Percentiles rank a stretch among this genome's conserved stretches.
phyloP scores from a whole-genome alignment of 106 monocot genomes.

The Phalaenopsis aphrodite region DNA sequence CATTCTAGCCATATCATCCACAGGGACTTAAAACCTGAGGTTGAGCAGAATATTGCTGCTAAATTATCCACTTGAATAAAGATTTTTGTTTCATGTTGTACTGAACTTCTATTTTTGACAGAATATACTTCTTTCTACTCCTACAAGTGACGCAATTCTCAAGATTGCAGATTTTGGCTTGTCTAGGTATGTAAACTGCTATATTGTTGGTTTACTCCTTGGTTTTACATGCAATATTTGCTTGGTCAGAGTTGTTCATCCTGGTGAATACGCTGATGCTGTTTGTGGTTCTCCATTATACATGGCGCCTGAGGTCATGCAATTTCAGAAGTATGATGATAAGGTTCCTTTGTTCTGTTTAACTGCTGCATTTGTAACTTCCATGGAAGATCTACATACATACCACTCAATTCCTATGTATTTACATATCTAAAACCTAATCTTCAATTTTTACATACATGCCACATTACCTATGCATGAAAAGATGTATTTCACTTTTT shows the following conservation, averaged over 20 bases:
- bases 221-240: background rate
- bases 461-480: too few relatives aligned
- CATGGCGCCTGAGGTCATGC: conserved; percentile 72
- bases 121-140: conserved; percentile 52
- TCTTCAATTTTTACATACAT: too few relatives aligned
- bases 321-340: conserved; percentile 48
- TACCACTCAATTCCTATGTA: too few relatives aligned
- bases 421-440: too few relatives aligned
- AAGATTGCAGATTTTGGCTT: conserved; percentile 72
- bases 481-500: too few relatives aligned
- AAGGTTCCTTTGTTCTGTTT: conserved; percentile 24
- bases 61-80: background rate
- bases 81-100: background rate
- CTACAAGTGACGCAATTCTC: conserved; percentile 24
- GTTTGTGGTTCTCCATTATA: conserved; percentile 56
- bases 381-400: too few relatives aligned
- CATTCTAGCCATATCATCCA: conserved; percentile 42
- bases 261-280: conserved; percentile 36
- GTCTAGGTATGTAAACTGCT: conserved; percentile 27
- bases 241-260: conserved; percentile 34
- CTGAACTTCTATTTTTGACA: background rate
- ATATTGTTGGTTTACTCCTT: background rate
- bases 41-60: background rate
- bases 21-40: conserved; percentile 60
- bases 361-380: background rate